Conservation (phyloP, 2,329 filamentous ascomycete species). For the Arthrobotrys conoides region DNA sequence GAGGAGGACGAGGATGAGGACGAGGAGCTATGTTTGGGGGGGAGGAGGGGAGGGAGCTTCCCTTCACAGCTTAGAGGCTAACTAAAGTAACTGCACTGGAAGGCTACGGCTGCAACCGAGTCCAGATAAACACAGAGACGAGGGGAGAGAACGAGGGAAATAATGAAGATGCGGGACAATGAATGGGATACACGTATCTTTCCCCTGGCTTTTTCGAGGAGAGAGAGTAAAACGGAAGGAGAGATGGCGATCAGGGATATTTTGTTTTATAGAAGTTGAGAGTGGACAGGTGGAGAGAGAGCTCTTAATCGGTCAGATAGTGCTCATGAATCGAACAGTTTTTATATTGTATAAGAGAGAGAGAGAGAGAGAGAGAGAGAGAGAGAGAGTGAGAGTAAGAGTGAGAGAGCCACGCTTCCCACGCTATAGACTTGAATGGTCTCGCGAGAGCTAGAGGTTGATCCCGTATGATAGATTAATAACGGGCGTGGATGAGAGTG, state of each 20-base stretch:
- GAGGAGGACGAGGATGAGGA: no score
- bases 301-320: conserved; percentile 48
- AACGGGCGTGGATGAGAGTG: conserved; percentile 26
- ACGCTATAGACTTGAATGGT: conserved; percentile 47
- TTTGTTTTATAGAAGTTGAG: conserved; percentile 37
- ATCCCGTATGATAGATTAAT: conserved; percentile 47
- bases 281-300: conserved; percentile 51
- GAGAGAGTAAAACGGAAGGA: conserved; percentile 40
- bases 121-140: conserved; percentile 13
- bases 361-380: conserved; percentile 7
- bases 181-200: conserved; percentile 12
- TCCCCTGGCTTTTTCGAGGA: conserved; percentile 1
- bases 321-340: conserved; percentile 17
- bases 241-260: conserved; percentile 45
- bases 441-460: conserved; percentile 54
- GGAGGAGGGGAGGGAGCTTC: conserved; percentile 51
- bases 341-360: neutral
- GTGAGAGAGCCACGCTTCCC: conserved; percentile 35
- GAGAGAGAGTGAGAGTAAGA: neutral
- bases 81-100: no score
- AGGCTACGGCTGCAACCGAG: conserved; percentile 14
- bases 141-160: conserved; percentile 21
- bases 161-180: conserved; percentile 12
- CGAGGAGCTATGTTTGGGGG: no score
- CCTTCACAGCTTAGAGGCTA: conserved; percentile 36